Evolutionary conservation across 78 protist genomes (phyloP), one percentile per base, ranked within the genome.

Genomic region (Carpediemonas membranifera): DNA sequence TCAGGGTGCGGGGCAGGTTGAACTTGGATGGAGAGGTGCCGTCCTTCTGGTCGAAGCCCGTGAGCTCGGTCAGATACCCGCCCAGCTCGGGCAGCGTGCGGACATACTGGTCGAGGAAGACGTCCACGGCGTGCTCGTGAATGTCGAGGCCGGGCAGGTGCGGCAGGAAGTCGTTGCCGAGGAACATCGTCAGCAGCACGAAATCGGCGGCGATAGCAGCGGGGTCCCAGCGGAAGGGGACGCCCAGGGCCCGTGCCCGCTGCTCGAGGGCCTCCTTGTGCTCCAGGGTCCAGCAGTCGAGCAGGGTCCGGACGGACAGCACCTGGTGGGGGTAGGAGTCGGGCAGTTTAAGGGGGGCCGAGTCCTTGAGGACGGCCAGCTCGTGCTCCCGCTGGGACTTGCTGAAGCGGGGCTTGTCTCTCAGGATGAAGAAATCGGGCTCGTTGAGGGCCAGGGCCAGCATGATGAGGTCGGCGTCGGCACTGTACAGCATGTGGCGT

Each of bases 131-230:
- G 36, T 91, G 92, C 44, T 86, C 88, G 41, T 78, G 61, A 30
- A 96, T 94, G 24, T 92, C 92, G 27, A 94, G 75, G 24, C 91
- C 73, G 14, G 98, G 97, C 51, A 94, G 36, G 78, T 87, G 95
- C 3, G 99, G 99, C n/a, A 96, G 73, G 53, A 97, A 97, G 71
- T 97, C 99, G 73, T 97, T 97, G 18, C 99, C 99, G 7, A 83
- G 82, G 50, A 96, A 83, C 67, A 89, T 81, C 79, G 95, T 90
- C 3, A 94, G 31, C 55, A 92, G 88, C 59, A 94, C 79, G 44
- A 84, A 95, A 69, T 96, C 99, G 64, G 95, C 98, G 25, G 94
- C 55, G 27, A 86, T 39, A 0, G 94, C 55, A 72, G 94, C 99
- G 21, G 90, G 59, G 50, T 86, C 83, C 62, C 77, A 7, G 56